Conservation (phyloP, 768 basidiomycete species). For the Bullera alba region DNA sequence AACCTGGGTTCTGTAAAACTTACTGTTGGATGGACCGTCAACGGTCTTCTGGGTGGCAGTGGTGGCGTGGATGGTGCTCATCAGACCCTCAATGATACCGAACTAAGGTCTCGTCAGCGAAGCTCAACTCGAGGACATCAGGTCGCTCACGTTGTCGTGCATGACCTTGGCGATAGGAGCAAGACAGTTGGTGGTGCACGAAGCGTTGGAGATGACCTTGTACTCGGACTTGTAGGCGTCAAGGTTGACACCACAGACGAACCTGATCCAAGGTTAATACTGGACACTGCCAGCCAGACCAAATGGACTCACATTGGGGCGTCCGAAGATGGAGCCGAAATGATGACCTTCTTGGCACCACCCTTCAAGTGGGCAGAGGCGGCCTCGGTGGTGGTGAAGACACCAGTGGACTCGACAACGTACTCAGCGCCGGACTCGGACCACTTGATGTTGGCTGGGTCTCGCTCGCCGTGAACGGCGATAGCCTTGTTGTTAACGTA, state of each 20-base stretch:
- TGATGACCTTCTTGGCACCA: slow-evolving; percentile 99
- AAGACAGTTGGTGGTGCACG: slow-evolving; percentile 99
- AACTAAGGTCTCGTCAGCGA: slow-evolving; percentile 48
- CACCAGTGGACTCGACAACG: slow-evolving; percentile 95
- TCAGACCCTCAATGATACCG: slow-evolving; percentile 91
- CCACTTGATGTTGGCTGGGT: slow-evolving; percentile 83
- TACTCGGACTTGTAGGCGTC: slow-evolving; percentile 82
- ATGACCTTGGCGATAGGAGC: slow-evolving; percentile 98
- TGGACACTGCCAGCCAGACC: too few relatives aligned
- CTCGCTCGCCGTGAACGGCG: slow-evolving; percentile 66
- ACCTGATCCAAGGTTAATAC: slow-evolving; percentile 14
- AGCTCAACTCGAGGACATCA: neutral
- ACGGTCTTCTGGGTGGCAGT: slow-evolving; percentile 69
- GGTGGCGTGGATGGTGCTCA: slow-evolving; percentile 97
- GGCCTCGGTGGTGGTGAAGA: slow-evolving; percentile 94
- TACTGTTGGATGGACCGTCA: slow-evolving; percentile 71
- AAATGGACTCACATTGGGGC: slow-evolving; percentile 45
- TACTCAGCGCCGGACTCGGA: slow-evolving; percentile 73
- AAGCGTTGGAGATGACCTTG: slow-evolving; percentile 91
- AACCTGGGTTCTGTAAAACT: slow-evolving; percentile 8
- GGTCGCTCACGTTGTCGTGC: slow-evolving; percentile 63
- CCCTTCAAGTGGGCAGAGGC: slow-evolving; percentile 91
- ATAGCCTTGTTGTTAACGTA: slow-evolving; percentile 71
- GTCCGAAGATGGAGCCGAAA: slow-evolving; percentile 81
- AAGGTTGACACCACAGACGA: slow-evolving; percentile 69